Evolutionary conservation across 495 filamentous ascomycete genomes (phyloP), one percentile per base, ranked within the genome.

Genomic region (Penicillium mononematosum): DNA sequence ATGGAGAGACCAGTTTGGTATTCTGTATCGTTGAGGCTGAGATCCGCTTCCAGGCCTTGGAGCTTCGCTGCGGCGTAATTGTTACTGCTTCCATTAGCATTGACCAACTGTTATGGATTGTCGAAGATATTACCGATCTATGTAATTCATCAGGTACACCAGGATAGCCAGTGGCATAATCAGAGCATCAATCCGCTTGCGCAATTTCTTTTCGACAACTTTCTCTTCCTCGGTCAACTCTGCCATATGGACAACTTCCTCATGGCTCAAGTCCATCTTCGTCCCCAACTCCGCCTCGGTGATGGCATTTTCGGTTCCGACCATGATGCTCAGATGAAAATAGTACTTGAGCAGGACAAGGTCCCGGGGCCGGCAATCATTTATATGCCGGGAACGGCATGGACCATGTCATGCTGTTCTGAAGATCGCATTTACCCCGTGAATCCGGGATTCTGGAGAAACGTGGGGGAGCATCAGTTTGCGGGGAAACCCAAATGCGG

Each of bases 141-240:
- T 81, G 58, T 82, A 82, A 55, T 84, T 84, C 70, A 84, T 76
- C 32, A 84, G 65, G 54, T 83, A 84, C 7, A 83, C 78, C 25
- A 81, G 50, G 49, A 84, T 81, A 0, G 83, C 74, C 63, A 81
- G 56, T 5, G 82, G 82, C 76, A 85, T 79, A 45, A 84, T 77
- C 51, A 81, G 54, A 5, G 68, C 45, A 57, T 84, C 82, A 51
- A 85, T 83, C 38, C 75, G 78, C 7, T 59, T 56, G 17, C 71
- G 68, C 55, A 84, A 62, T 55, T 77, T 73, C 58, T 72, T 78
- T 65, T 84, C 78, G 4, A 78, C 50, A 0, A 65, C 61, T 48
- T 72, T 65, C 58, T 82, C 78, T 29, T 81, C 78, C 9, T 68
- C 66, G 2, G 78, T 74, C 45, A 81, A 60, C 52, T 70, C 42